Evolutionary conservation across 1,139 yeast species (phyloP), one percentile per base, ranked within the genome.

Genomic region (Kodamaea sp.): DNA sequence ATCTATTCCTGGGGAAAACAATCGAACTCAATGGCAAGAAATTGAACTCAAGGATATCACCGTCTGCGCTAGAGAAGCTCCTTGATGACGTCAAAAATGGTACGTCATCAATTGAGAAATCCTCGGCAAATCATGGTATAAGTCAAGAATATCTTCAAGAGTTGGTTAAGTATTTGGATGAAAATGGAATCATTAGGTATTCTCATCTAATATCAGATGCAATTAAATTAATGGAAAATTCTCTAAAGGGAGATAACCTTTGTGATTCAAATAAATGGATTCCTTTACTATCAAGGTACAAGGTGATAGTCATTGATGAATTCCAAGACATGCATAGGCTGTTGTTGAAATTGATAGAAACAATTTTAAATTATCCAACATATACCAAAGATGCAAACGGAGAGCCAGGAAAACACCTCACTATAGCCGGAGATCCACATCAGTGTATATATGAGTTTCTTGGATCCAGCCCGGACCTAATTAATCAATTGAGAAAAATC

Each of bases 401-500:
- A 22, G 36, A 30, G 15, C 8, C 7, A 31, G 48, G 51, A 1
- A 71, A 74, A 38, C 88, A 81, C 53, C 50, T 85, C 10, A 74
- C 84, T 0, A 62, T 84, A 20, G 84, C 88, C 2, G 94, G 94
- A 1, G 95, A 85, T 56, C 78, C 80, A 1, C 71, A 81, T 53
- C 95, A 85, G 56, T 75, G 84, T 38, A 81, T 85, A 20, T 85
- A 81, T 54, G 79, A 70, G 24, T 84, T 84, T 54, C 53, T 81
- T 29, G 87, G 27, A 8, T 68, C 81, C 1, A 64, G 67, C 32
- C 70, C 71, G 0, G 49, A 53, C 7, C 44, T 63, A 10, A 58
- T 70, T 51, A 39, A 49, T 11, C 41, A 49, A 3, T 44, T 70
- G 20, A 50, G 47, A 7, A 24, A 39, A 5, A 60, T 59, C 1